Evolutionary conservation across 805 yeast species (phyloP), one percentile per base, ranked within the genome.

Genomic region (Kuraishia hungarica): DNA sequence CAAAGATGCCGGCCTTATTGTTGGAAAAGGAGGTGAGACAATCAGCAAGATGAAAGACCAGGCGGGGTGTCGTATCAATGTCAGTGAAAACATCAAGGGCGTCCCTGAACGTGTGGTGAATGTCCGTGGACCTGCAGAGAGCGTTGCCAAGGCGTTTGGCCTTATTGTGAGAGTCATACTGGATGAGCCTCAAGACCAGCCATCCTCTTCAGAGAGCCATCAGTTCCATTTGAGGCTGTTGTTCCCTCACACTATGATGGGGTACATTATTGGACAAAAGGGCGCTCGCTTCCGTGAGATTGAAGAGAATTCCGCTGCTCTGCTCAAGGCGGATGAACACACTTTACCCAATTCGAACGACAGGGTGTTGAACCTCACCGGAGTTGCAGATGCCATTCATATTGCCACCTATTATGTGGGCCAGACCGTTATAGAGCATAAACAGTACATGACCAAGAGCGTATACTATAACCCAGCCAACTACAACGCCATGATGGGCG

Each of bases 351-450:
- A 79, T 57, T 86, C 93, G 0, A 88, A 91, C 17, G 97, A 90
- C 66, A 76, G 96, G 56, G 74, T 87, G 21, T 72, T 90, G 51
- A 76, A 83, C 23, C 78, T 89, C 7, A 73, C 78, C 4, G 96
- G 96, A 6, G 93, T 87, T 15, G 90, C 91, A 1, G 96, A 89
- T 70, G 91, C 96, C 1, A 80, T 90, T 48, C 96, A 88, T 64
- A 87, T 89, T 61, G 96, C 96, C 10, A 75, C 84, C 0, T 88
- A 85, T 68, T 86, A 85, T 65, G 77, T 87, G 55, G 83, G 87
- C 1, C 87, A 84, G 66, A 85, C 87, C 2, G 75, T 85, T 54
- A 65, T 83, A 53, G 86, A 83, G 59, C 85, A 84, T 63, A 78
- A 79, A 57, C 82, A 78, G 58, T 77, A 80, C 59, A 78, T 80